phyloP scores from a whole-genome alignment of 2,329 filamentous ascomycete species.

The Monilinia polystroma region DNA sequence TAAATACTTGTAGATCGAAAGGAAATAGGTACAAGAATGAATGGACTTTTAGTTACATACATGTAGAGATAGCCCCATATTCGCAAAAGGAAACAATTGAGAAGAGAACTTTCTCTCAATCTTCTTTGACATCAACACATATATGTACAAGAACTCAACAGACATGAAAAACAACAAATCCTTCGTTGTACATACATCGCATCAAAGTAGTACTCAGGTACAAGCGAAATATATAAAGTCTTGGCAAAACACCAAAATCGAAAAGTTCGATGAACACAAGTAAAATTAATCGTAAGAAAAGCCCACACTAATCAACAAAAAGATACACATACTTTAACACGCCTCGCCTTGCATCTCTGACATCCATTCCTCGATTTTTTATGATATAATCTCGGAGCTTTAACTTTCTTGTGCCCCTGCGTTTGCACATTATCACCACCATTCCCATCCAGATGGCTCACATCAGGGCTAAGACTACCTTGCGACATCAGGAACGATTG shows the following conservation, averaged over 20 bases:
- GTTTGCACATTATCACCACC: not conserved
- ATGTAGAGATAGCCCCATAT: not conserved
- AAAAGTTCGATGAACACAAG: not conserved
- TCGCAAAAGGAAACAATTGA: not conserved
- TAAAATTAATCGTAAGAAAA: not conserved
- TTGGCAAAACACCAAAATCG: constrained; percentile 10
- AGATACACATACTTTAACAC: constrained; percentile 38
- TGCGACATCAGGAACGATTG: constrained; percentile 6
- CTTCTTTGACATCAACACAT: not conserved
- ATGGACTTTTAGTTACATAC: not conserved
- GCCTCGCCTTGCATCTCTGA: constrained; percentile 37
- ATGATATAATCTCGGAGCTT: constrained; percentile 38
- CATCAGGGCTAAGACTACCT: constrained; percentile 5
- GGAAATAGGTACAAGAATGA: not conserved
- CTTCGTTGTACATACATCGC: not conserved
- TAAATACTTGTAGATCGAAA: not conserved
- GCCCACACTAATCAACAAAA: constrained; percentile 3
- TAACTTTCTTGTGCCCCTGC: constrained; percentile 17
- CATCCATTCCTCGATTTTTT: constrained; percentile 41
- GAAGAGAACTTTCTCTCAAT: constrained; percentile 8
- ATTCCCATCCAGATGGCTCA: not conserved
- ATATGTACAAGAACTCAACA: not conserved
- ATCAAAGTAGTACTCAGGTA: constrained; percentile 8
- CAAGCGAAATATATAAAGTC: constrained; percentile 11
- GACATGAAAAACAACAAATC: not conserved